Evolutionary conservation across 306 rosid genomes (phyloP).

Genomic region (Vigna trinervia): DNA sequence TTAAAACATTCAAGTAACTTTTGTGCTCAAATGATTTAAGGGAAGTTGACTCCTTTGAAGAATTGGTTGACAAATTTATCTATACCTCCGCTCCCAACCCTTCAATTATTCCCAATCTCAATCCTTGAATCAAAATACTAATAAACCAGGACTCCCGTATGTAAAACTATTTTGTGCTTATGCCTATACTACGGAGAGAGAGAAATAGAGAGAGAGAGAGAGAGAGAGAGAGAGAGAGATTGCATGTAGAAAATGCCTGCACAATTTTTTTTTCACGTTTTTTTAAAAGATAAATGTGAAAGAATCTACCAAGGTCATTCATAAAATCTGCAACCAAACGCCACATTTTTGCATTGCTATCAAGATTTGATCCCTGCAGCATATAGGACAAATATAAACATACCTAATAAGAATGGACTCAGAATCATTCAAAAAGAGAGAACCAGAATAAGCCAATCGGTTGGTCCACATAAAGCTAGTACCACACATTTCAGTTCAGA

Average conservation of each 20-base stretch:
- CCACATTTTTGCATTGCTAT: slow-evolving; percentile 98
- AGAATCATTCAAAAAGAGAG: slow-evolving; percentile 30
- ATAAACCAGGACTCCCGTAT: slow-evolving; percentile 3
- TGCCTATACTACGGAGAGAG: not conserved
- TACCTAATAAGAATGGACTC: slow-evolving; percentile 9
- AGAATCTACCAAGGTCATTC: slow-evolving; percentile 88
- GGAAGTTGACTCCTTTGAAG: slow-evolving; percentile 12
- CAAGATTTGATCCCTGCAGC: slow-evolving; percentile 93
- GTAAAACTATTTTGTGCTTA: slow-evolving; percentile 6
- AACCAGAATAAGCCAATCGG: slow-evolving; percentile 20
- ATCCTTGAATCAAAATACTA: slow-evolving; percentile 5
- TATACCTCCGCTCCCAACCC: not conserved
- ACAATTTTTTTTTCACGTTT: not conserved
- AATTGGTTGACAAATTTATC: not conserved
- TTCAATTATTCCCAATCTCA: not conserved
- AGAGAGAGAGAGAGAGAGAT: no score
- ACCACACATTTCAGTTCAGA: slow-evolving; percentile 11
- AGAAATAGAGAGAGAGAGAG: not conserved
- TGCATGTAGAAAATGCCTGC: slow-evolving; percentile 13
- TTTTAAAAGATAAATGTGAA: slow-evolving; percentile 21
- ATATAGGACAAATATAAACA: slow-evolving; percentile 28
- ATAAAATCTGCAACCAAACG: slow-evolving; percentile 97
- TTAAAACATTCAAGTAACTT: no score
- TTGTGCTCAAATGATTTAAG: not conserved
- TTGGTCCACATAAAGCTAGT: slow-evolving; percentile 19